Evolutionary conservation across 768 basidiomycete genomes (phyloP), one percentile per base, ranked within the genome.

Genomic region (Rhizopogon vinicolor): DNA sequence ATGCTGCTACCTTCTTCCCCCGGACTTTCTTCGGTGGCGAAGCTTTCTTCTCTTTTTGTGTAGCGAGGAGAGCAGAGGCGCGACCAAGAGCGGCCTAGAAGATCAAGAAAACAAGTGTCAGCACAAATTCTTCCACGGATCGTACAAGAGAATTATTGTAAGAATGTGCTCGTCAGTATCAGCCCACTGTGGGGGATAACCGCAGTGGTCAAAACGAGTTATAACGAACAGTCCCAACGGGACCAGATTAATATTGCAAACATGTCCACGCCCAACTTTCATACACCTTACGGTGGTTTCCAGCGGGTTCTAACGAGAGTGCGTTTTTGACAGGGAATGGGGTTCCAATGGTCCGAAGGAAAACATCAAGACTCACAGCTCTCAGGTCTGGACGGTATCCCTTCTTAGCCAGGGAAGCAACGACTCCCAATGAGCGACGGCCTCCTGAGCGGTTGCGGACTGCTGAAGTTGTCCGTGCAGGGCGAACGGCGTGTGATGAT

Each of bases 231-330:
- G 52, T n/a, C 62, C 63, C 56, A 55, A 13, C 54, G 29, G 57
- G 66, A 62, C 64, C 8, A 28, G 1, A 41, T 77, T 63, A 72
- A 67, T 93, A 72, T 93, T 85, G 90, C 90, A 93, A 81, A 88
- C 89, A 74, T 89, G 86, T 93, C 90, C 89, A 93, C 90, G 82
- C 90, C 88, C 89, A 80, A 75, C 89, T 79, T 87, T 91, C 88
- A 86, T 86, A 70, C 73, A 74, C 78, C 77, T 72, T 71, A 66
- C 65, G 74, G 79, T 71, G 71, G 62, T 70, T 66, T 89, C 86
- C 86, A 82, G 89, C 78, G 87, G 90, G 90, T 90, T 93, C 90
- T 93, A 93, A 86, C 86, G 85, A 82, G 85, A 86, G 75, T 91
- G 90, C 89, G 74, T 76, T 65, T 60, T 41, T 31, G 42, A 37